Conservation (phyloP, 2,329 filamentous ascomycete species). For the Lachnellula arida region DNA sequence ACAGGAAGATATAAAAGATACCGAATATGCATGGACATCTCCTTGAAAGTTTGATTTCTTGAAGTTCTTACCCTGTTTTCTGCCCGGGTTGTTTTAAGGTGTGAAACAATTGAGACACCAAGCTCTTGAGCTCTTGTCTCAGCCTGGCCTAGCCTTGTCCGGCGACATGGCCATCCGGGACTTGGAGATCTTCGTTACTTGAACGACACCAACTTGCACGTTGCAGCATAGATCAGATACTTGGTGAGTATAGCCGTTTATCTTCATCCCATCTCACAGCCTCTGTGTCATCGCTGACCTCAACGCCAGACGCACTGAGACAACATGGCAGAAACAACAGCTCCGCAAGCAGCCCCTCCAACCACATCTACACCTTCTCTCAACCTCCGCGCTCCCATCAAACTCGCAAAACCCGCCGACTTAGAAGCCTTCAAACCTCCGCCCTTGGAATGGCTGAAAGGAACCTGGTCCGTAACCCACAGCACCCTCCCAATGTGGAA, state of each 20-base stretch:
- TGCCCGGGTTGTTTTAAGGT: no score
- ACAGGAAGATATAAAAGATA: no score
- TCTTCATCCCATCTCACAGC: not conserved
- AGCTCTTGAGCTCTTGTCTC: no score
- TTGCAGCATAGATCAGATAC: no score
- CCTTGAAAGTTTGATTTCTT: no score
- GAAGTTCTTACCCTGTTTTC: no score
- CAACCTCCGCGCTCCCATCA: slow-evolving; percentile 41
- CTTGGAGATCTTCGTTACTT: no score
- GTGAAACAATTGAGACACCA: no score
- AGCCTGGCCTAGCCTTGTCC: no score
- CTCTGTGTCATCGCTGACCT: not conserved
- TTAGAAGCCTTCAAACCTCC: slow-evolving; percentile 36
- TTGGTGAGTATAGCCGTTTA: not conserved
- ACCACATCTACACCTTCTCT: slow-evolving; percentile 19
- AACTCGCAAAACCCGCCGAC: slow-evolving; percentile 29
- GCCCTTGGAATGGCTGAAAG: slow-evolving; percentile 53
- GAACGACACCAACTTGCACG: no score
- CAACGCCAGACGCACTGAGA: not conserved
- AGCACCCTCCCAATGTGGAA: slow-evolving; percentile 79
- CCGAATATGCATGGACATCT: no score
- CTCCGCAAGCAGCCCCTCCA: not conserved
- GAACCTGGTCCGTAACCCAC: slow-evolving; percentile 71
- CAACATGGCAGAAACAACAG: not conserved
- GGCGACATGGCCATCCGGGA: no score